Evolutionary conservation across 768 basidiomycete species (phyloP).

Genomic region (Tubosaeta sp.): DNA sequence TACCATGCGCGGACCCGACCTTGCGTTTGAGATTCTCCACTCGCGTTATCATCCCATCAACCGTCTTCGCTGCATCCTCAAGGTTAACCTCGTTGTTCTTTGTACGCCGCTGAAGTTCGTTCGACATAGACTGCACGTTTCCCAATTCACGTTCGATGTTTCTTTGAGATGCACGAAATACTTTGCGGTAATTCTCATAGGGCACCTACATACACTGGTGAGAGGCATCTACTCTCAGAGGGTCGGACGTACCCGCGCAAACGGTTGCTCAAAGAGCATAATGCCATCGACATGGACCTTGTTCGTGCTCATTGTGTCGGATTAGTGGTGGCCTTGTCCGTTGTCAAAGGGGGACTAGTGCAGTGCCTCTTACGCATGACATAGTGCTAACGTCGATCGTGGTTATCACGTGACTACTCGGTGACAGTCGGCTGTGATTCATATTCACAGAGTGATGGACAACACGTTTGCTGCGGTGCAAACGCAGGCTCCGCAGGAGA

Average conservation of each 20-base stretch:
- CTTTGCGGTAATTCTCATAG: conserved; percentile 83
- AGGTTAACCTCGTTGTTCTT: conserved; percentile 35
- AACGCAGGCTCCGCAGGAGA: conserved; percentile 8
- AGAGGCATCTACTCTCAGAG: conserved; percentile 1
- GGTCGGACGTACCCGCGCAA: conserved; percentile 53
- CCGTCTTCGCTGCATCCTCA: conserved; percentile 52
- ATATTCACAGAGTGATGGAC: neutral
- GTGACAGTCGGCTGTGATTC: neutral
- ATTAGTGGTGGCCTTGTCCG: conserved; percentile 5
- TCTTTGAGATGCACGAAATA: conserved; percentile 80
- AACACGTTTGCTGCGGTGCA: conserved; percentile 16
- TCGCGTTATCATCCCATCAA: conserved; percentile 74
- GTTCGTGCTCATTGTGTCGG: conserved; percentile 27
- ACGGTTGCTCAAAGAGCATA: conserved; percentile 82
- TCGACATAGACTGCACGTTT: conserved; percentile 50
- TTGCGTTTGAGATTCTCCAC: conserved; percentile 85
- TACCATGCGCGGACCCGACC: conserved; percentile 41
- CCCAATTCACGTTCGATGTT: conserved; percentile 76
- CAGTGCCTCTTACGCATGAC: neutral
- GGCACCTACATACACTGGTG: conserved; percentile 57
- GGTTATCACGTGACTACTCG: conserved; percentile 23
- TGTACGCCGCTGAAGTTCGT: conserved; percentile 54
- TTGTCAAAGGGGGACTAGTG: neutral
- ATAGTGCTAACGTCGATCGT: conserved; percentile 13
- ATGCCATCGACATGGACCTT: conserved; percentile 71